These are phyloP conservation scores for Otatea glauca DNA, from an alignment of 176 grass and related monocot species.

Conservation along the genomic window DNA sequence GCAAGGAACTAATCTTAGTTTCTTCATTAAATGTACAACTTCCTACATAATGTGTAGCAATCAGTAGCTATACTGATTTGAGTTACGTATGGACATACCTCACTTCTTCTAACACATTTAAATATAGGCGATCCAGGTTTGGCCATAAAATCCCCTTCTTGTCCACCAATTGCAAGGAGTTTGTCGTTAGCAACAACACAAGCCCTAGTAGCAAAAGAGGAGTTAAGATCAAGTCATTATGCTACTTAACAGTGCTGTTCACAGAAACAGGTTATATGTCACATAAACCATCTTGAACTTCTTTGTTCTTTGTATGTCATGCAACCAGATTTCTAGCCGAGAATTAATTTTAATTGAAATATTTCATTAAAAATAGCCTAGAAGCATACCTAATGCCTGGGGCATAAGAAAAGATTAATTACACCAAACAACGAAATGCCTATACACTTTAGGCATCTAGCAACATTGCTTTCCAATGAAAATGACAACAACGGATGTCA, in stretches of 20 bases:
- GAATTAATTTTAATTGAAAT: background rate
- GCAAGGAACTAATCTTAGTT: background rate
- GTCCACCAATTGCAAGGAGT: slow-evolving; percentile 88
- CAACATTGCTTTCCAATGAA: slow-evolving; percentile 29
- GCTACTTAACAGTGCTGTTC: background rate
- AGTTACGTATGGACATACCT: slow-evolving; percentile 60
- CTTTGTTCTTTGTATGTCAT: slow-evolving; percentile 23
- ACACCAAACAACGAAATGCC: background rate
- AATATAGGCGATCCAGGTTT: slow-evolving; percentile 99
- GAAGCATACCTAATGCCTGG: background rate
- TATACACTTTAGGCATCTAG: slow-evolving; percentile 24
- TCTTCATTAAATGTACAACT: background rate
- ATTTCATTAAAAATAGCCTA: background rate
- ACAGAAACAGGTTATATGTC: slow-evolving; percentile 1
- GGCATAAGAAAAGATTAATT: slow-evolving; percentile 22
- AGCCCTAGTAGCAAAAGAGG: slow-evolving; percentile 59
- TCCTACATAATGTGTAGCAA: background rate
- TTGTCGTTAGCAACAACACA: slow-evolving; percentile 97
- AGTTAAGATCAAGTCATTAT: slow-evolving; percentile 25
- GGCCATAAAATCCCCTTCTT: slow-evolving; percentile 99
- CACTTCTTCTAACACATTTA: slow-evolving; percentile 92
- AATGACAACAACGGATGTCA: slow-evolving; percentile 21
- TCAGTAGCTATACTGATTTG: slow-evolving; percentile 10
- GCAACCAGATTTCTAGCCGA: slow-evolving; percentile 11
- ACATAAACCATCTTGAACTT: slow-evolving; percentile 17